Evolutionary conservation across 2,329 filamentous ascomycete species (phyloP).

Genomic region (Parastagonospora avenae): DNA sequence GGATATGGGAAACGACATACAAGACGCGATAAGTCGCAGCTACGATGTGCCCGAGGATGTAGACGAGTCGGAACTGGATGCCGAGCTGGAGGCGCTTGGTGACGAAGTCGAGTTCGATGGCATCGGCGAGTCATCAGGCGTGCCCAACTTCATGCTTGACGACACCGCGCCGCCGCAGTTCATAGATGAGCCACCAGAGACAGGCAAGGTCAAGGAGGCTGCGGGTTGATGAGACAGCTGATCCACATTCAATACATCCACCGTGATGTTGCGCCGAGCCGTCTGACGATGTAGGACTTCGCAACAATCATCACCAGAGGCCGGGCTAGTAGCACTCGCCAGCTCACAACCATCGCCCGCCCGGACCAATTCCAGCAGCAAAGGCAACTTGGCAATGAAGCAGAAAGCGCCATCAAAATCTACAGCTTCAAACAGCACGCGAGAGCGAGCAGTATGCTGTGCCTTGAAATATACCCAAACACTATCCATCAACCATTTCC

Average conservation of each 20-base stretch:
- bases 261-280: not conserved
- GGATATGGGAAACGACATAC: constrained; percentile 97
- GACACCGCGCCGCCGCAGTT: constrained; percentile 83
- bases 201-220: constrained; percentile 79
- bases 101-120: constrained; percentile 91
- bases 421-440: no score
- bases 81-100: constrained; percentile 91
- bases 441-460: no score
- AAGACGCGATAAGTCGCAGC: constrained; percentile 86
- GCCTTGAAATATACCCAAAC: no score
- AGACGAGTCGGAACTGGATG: constrained; percentile 94
- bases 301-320: no score
- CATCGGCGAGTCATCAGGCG: constrained; percentile 61
- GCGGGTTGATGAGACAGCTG: constrained; percentile 53
- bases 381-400: no score
- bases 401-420: no score
- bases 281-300: not conserved
- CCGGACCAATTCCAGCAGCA: no score
- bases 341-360: no score
- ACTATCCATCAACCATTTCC: no score
- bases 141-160: constrained; percentile 89
- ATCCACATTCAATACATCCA: not conserved
- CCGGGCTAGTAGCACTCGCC: no score
- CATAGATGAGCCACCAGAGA: constrained; percentile 84
- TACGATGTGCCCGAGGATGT: constrained; percentile 98